Percentiles rank a stretch among this genome's conserved stretches.
phyloP scores from a whole-genome alignment of 2,329 filamentous ascomycete species.

The Penicillium crustosum region DNA sequence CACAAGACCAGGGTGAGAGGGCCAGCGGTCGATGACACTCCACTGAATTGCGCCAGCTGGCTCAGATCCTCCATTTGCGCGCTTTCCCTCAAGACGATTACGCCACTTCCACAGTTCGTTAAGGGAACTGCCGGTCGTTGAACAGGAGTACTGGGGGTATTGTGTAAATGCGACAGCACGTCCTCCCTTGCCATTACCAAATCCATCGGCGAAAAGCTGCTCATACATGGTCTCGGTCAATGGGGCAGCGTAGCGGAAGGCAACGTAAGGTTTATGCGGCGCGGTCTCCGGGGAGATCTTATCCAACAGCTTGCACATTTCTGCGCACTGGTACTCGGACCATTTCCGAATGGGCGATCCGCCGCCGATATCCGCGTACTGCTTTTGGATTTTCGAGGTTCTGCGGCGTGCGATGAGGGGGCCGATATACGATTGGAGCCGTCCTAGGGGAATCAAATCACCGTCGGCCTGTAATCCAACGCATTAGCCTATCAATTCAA shows the following conservation, averaged over 20 bases:
- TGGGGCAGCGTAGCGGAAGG: constrained; percentile 91
- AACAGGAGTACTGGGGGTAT: constrained; percentile 98
- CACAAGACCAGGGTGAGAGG: constrained; percentile 82
- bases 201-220: constrained; percentile 79
- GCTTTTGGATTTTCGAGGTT: constrained; percentile 94
- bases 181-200: constrained; percentile 85
- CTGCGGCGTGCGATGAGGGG: constrained; percentile 80
- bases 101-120: constrained; percentile 99
- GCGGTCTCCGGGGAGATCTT: constrained; percentile 87
- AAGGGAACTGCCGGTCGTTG: constrained; percentile 90
- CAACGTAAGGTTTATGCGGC: constrained; percentile 95
- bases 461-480: constrained; percentile 67
- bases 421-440: constrained; percentile 85
- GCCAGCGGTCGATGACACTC: constrained; percentile 99
- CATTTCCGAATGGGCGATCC: constrained; percentile 98
- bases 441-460: constrained; percentile 93
- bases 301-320: constrained; percentile 98
- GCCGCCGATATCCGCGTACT: constrained; percentile 92
- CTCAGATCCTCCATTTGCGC: constrained; percentile 52
- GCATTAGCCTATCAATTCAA: not conserved
- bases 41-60: constrained; percentile 75
- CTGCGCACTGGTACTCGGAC: constrained; percentile 88
- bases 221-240: constrained; percentile 93
- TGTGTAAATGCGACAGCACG: constrained; percentile 96
- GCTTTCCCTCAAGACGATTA: constrained; percentile 76